Evolutionary conservation across 345 rosid genomes (phyloP).

Genomic region (Populus nigra): DNA sequence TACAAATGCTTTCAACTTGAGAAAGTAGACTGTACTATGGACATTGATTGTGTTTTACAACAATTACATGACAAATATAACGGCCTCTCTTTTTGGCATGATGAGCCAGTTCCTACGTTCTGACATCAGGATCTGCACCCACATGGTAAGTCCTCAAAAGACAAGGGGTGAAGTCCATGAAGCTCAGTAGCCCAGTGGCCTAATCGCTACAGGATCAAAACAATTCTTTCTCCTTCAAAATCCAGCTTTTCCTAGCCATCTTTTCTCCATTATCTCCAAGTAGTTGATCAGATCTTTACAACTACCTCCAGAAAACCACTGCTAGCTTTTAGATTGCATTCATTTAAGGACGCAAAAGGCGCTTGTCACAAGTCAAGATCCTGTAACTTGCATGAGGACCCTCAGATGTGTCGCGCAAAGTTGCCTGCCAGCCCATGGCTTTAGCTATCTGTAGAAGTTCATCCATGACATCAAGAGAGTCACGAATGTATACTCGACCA

Average conservation of each 20-base stretch:
- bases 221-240: neutral
- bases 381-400: conserved; percentile 96
- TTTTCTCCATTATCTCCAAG: neutral
- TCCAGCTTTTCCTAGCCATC: no score
- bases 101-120: neutral
- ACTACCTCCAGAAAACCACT: neutral
- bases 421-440: conserved; percentile 76
- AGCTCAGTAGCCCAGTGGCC: neutral
- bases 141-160: neutral
- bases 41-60: neutral
- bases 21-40: neutral
- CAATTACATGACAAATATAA: neutral
- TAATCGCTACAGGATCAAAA: neutral
- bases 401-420: conserved; percentile 74
- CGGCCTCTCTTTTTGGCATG: neutral
- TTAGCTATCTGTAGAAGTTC: conserved; percentile 74
- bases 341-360: conserved; percentile 39
- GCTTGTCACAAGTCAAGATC: conserved; percentile 74
- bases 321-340: neutral
- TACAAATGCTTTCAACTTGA: neutral
- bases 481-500: conserved; percentile 82
- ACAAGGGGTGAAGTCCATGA: neutral
- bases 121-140: neutral
- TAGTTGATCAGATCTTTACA: conserved; percentile 10
- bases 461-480: conserved; percentile 63